Percentiles rank a stretch among this genome's conserved stretches.
These are phyloP conservation scores for Candida vartiovaarae DNA, from an alignment of 805 yeast genomes.

Conservation along the genomic window DNA sequence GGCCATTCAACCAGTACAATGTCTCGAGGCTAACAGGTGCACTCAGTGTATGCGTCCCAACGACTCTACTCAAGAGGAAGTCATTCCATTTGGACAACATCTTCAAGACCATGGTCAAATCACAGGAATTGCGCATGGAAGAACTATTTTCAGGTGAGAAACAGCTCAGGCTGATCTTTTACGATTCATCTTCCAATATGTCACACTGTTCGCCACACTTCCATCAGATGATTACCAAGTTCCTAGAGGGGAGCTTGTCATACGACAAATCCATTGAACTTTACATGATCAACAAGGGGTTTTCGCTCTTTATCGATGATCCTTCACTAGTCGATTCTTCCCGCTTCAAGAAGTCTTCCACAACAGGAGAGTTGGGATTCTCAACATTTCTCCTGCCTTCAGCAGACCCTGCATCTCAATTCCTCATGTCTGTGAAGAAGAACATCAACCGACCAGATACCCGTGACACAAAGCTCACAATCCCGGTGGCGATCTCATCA, in stretches of 20 bases:
- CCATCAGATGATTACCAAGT: constrained; percentile 21
- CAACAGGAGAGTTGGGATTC: constrained; percentile 7
- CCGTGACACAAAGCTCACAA: constrained; percentile 3
- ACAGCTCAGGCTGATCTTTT: constrained; percentile 15
- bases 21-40: constrained; percentile 53
- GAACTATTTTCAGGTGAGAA: constrained; percentile 7
- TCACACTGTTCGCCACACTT: constrained; percentile 21
- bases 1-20: constrained; percentile 75
- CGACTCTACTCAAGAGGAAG: constrained; percentile 69
- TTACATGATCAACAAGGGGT: constrained; percentile 18
- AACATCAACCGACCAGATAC: constrained; percentile 8
- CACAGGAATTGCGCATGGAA: constrained; percentile 14
- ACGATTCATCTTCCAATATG: constrained; percentile 18
- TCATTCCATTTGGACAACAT: constrained; percentile 22
- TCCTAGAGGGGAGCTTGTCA: constrained; percentile 11
- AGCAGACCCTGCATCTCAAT: constrained; percentile 18
- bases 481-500: constrained; percentile 10
- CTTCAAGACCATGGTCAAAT: constrained; percentile 22
- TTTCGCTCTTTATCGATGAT: constrained; percentile 8
- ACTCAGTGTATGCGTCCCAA: constrained; percentile 77
- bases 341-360: constrained; percentile 8
- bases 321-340: constrained; percentile 10
- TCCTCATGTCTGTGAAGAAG: constrained; percentile 19
- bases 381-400: constrained; percentile 18
- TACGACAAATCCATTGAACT: constrained; percentile 11